Evolutionary conservation across 2,329 filamentous ascomycete species (phyloP).

Genomic region (Curvularia lunata): DNA sequence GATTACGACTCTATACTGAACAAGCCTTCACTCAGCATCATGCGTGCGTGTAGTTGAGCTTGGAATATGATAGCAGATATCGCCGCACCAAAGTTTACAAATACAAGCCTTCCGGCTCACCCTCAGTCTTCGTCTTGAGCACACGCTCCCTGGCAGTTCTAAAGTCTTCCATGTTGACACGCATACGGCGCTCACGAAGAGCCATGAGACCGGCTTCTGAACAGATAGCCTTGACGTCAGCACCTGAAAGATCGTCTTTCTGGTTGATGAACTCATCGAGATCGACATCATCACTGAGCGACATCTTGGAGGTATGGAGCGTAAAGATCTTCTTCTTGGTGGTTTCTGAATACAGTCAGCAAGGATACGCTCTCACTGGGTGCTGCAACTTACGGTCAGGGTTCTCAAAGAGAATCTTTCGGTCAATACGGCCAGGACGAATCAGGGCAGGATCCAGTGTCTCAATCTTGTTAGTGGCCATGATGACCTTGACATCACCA

Average conservation of each 20-base stretch:
- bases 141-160: slow-evolving; percentile 89
- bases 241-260: slow-evolving; percentile 96
- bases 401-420: slow-evolving; percentile 87
- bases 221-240: slow-evolving; percentile 99
- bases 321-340: slow-evolving; percentile 98
- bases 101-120: slow-evolving; percentile 97
- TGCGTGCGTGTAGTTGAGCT: slow-evolving; percentile 18
- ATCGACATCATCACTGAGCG: slow-evolving; percentile 92
- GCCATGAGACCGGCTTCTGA: slow-evolving; percentile 96
- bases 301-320: slow-evolving; percentile 99
- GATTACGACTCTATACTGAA: slow-evolving; percentile 16
- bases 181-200: slow-evolving; percentile 92
- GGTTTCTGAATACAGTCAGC: slow-evolving; percentile 76
- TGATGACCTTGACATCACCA: slow-evolving; percentile 98
- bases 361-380: neutral
- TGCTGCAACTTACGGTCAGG: slow-evolving; percentile 64
- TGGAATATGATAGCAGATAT: slow-evolving; percentile 9
- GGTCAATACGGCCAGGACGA: slow-evolving; percentile 94
- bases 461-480: slow-evolving; percentile 99
- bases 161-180: slow-evolving; percentile 99
- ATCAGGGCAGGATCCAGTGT: slow-evolving; percentile 95
- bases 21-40: slow-evolving; percentile 17
- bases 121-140: slow-evolving; percentile 97
- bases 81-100: slow-evolving; percentile 65
- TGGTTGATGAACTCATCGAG: slow-evolving; percentile 98